phyloP scores from a whole-genome alignment of 768 basidiomycete genomes.

The Neoboletus magnificus region DNA sequence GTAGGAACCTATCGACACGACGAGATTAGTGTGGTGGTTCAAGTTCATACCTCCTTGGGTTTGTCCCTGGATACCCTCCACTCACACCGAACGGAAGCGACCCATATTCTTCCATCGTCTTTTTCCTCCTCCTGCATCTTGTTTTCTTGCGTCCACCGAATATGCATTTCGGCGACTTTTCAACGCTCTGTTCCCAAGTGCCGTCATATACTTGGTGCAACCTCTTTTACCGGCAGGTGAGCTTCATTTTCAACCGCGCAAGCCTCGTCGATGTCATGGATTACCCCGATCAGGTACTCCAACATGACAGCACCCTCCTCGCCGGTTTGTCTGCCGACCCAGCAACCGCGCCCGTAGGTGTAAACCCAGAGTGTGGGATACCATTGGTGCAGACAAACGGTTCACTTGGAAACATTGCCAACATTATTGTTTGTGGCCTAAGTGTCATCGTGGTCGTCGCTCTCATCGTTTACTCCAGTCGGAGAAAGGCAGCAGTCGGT shows the following conservation, averaged over 20 bases:
- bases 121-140: not conserved
- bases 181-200: constrained; percentile 58
- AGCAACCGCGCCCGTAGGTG: constrained; percentile 68
- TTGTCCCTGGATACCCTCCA: constrained; percentile 13
- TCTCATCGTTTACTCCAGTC: constrained; percentile 55
- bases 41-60: constrained; percentile 18
- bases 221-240: constrained; percentile 86
- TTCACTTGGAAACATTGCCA: constrained; percentile 79
- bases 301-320: constrained; percentile 33
- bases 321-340: constrained; percentile 43
- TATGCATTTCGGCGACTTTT: constrained; percentile 74
- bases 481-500: constrained; percentile 88
- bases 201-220: constrained; percentile 93
- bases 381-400: constrained; percentile 53
- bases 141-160: constrained; percentile 2
- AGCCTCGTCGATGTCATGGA: constrained; percentile 8
- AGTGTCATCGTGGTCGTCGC: constrained; percentile 57
- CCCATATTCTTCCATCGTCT: not conserved
- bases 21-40: constrained; percentile 15
- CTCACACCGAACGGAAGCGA: constrained; percentile 1
- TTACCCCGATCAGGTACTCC: constrained; percentile 40
- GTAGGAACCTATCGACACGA: constrained; percentile 17
- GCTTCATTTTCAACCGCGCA: constrained; percentile 18
- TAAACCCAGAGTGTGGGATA: constrained; percentile 81
- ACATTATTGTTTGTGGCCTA: constrained; percentile 77